Conservation (phyloP, 208 protist genomes). For the Leishmania arabica region DNA sequence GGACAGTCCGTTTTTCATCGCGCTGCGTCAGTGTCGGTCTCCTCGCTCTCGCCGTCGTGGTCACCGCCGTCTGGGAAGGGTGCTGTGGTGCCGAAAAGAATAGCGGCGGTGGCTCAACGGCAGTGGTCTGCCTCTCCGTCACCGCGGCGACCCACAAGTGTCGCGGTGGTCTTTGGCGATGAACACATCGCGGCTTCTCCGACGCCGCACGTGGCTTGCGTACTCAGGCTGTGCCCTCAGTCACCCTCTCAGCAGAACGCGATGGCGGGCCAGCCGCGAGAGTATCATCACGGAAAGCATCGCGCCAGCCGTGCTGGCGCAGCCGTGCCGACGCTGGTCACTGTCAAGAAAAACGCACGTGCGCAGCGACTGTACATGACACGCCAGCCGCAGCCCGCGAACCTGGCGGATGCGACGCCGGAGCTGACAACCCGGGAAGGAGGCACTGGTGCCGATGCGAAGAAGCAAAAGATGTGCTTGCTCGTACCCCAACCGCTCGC, state of each 20-base stretch:
- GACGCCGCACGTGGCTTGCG: background rate
- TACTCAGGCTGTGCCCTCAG: slow-evolving; percentile 6
- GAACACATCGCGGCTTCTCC: background rate
- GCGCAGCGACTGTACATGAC: slow-evolving; percentile 18
- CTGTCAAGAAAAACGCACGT: background rate
- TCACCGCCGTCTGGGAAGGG: background rate
- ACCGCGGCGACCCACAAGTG: background rate
- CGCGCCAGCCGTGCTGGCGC: background rate
- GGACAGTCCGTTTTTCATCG: background rate
- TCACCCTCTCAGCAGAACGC: slow-evolving; percentile 16
- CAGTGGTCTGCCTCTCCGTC: slow-evolving; percentile 13
- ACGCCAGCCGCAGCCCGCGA: slow-evolving; percentile 8
- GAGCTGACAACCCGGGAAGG: background rate
- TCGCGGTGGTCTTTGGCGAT: background rate
- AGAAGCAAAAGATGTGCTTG: background rate
- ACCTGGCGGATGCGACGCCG: background rate
- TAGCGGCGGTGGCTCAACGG: background rate
- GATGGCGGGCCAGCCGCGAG: background rate
- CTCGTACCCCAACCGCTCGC: background rate
- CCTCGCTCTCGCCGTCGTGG: slow-evolving; percentile 7
- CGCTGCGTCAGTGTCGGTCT: background rate
- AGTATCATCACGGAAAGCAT: background rate
- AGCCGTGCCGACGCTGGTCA: background rate
- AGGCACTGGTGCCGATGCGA: background rate
- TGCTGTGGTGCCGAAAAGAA: background rate